Evolutionary conservation across 73 alveolate species (phyloP).

Genomic region (Paramecium sonneborni): DNA sequence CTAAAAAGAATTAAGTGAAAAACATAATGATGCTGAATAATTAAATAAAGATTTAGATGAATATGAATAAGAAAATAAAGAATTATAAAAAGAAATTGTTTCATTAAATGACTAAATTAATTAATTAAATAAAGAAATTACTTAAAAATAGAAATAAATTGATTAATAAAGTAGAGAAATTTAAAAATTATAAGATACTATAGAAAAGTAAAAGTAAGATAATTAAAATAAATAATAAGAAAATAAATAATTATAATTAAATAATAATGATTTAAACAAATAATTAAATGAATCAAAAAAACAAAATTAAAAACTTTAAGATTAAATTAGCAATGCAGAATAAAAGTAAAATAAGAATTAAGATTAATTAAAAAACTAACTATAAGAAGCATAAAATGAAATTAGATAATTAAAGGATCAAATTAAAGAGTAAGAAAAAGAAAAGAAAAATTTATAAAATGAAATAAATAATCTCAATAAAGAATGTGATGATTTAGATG

Average conservation of each 20-base stretch:
- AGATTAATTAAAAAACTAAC: not conserved
- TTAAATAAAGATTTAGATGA: conserved; percentile 10
- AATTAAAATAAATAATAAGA: not conserved
- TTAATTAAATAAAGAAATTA: not conserved
- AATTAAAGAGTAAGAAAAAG: not conserved
- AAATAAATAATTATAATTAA: not conserved
- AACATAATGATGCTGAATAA: not conserved
- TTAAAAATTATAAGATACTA: not conserved
- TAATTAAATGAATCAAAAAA: not conserved
- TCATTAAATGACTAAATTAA: not conserved
- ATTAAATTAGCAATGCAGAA: not conserved
- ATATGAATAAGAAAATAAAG: not conserved
- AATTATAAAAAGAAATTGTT: not conserved
- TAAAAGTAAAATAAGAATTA: not conserved
- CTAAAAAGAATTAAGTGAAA: not conserved
- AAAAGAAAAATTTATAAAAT: not conserved
- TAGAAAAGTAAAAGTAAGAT: conserved; percentile 1
- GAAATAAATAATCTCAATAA: not conserved
- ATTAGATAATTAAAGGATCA: conserved; percentile 27
- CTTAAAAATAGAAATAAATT: not conserved
- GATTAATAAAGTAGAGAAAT: not conserved
- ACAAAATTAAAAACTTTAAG: not conserved
- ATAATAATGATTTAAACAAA: not conserved
- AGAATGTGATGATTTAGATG: conserved; percentile 49
- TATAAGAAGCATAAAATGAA: not conserved